Base-by-base conservation (phyloP, 106 monocot genomes). In the Acorus calamus region DNA sequence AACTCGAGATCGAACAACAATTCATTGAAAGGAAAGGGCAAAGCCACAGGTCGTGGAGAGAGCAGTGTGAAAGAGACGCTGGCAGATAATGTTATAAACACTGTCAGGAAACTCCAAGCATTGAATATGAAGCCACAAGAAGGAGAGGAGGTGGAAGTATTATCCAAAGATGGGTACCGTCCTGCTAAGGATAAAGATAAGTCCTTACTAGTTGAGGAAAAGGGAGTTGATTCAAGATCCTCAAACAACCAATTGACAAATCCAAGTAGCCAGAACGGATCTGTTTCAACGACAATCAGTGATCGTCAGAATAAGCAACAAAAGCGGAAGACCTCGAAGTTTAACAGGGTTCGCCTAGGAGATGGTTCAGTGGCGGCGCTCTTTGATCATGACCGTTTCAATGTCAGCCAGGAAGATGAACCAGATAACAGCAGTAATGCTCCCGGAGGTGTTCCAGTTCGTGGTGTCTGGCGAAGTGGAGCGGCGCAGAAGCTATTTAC, bases 121-220 rank as follows among this genome's bases (percentile, higher is more conserved):
- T 28, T 28, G 28, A 70, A 65, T 42, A 55, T 69, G 11, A 74
- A 50, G 52, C 14, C 58, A 11, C 75, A 84, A 65, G 74, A 77
- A 54, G 83, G 44, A 1, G 28, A 28, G 55, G 58, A 78, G 61
- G 77, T 60, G 47, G 89, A 94, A 57, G 70, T 79, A 11, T 77
- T 89, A 75, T 86, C 84, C 3, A 94, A 89, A 73, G 84, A 86
- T 73, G 94, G 84, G 41, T 89, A 94, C 56, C 84, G 90, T 56
- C 2, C 55, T 41, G 50, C 65, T 56, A 86, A 75, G 62, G 77
- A 47, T 42, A 84, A 74, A 49, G 28, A 28, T 28, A 28, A 28
- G 28, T 28, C 28, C 0, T 28, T 28, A 28, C 28, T 28, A 28
- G 28, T 28, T 28, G 28, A 0, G 28, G 28, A 28, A 28, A 28